Evolutionary conservation across 2,329 filamentous ascomycete genomes (phyloP).

Genomic region (Paramyrothecium roridum): DNA sequence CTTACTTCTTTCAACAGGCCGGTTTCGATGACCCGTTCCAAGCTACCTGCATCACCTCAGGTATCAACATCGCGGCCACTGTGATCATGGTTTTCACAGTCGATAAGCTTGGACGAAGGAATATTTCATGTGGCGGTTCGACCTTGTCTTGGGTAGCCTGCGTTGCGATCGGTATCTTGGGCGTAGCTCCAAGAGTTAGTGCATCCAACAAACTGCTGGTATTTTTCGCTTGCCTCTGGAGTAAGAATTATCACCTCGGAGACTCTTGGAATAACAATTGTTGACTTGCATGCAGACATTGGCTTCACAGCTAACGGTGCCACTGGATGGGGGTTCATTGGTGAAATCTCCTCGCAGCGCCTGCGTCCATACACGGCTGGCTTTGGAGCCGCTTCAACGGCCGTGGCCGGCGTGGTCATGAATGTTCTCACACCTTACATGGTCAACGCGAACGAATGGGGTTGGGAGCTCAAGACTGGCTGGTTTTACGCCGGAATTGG

Average conservation of each 20-base stretch:
- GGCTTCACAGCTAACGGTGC: constrained; percentile 20
- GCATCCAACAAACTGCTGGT: constrained; percentile 13
- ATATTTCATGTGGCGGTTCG: neutral
- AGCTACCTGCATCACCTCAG: neutral
- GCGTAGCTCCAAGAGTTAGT: constrained; percentile 7
- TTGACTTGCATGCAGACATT: constrained; percentile 9
- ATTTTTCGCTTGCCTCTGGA: constrained; percentile 17
- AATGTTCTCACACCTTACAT: neutral
- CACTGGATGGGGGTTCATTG: constrained; percentile 23
- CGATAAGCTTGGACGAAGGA: neutral
- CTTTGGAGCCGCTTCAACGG: constrained; percentile 12
- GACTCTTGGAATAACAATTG: neutral
- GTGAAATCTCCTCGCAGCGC: constrained; percentile 24
- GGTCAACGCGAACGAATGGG: neutral
- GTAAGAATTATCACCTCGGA: constrained; percentile 7
- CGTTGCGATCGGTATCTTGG: constrained; percentile 12
- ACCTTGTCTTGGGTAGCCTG: neutral
- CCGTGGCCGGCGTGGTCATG: constrained; percentile 11
- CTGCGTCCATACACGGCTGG: constrained; percentile 18
- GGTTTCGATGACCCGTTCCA: neutral
- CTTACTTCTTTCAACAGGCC: neutral
- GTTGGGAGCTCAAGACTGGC: neutral
- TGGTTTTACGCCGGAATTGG: constrained; percentile 2
- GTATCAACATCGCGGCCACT: neutral
- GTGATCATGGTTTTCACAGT: neutral